These are phyloP conservation scores for Paragyromitra xinjiangensis DNA, from an alignment of 495 filamentous ascomycete genomes.

Conservation along the genomic window DNA sequence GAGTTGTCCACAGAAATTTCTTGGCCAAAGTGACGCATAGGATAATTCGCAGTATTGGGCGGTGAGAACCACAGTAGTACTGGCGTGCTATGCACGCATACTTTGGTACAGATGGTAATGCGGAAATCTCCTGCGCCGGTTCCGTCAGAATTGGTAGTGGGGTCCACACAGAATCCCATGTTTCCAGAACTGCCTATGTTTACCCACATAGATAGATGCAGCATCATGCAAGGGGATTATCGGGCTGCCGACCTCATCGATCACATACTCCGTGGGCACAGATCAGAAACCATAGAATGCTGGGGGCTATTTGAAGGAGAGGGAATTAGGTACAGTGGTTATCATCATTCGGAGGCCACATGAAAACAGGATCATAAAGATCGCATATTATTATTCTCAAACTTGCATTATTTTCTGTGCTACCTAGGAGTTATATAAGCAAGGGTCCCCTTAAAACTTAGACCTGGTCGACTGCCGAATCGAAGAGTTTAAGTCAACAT, in stretches of 20 bases:
- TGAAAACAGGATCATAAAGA: slow-evolving; percentile 10
- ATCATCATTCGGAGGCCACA: background rate
- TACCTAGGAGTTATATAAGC: slow-evolving; percentile 31
- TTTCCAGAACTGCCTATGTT: slow-evolving; percentile 23
- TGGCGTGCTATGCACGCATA: slow-evolving; percentile 18
- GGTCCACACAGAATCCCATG: slow-evolving; percentile 19
- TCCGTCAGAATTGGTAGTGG: slow-evolving; percentile 14
- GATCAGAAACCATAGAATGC: background rate
- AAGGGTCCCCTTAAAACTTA: background rate
- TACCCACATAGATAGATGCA: slow-evolving; percentile 3
- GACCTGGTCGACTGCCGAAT: background rate
- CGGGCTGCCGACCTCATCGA: slow-evolving; percentile 20
- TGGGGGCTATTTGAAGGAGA: slow-evolving; percentile 5
- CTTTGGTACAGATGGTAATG: slow-evolving; percentile 24
- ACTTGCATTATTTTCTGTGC: slow-evolving; percentile 6
- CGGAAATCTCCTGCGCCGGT: slow-evolving; percentile 26
- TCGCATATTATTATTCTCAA: slow-evolving; percentile 12
- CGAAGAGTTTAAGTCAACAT: background rate
- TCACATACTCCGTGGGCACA: slow-evolving; percentile 25
- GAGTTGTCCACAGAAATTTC: slow-evolving; percentile 23
- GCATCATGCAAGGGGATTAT: slow-evolving; percentile 26
- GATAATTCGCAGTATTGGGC: background rate
- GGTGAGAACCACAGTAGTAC: slow-evolving; percentile 8
- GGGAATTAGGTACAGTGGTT: slow-evolving; percentile 24
- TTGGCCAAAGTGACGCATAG: slow-evolving; percentile 18